phyloP scores from a whole-genome alignment of 1,139 yeast species.

The Blastobotrys arbuscula region DNA sequence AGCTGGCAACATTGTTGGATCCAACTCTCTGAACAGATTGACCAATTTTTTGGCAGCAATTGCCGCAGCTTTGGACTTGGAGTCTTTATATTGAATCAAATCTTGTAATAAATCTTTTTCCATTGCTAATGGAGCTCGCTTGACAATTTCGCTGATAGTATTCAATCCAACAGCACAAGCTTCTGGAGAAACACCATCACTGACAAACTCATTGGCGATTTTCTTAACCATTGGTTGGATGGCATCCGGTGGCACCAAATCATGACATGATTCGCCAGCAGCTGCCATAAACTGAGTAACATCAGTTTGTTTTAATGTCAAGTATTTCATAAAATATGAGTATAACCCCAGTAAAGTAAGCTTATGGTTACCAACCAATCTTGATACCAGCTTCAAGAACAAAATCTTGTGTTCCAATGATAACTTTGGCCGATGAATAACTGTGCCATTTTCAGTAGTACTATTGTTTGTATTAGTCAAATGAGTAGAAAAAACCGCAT shows the following conservation, averaged over 20 bases:
- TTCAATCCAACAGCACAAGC: conserved; percentile 97
- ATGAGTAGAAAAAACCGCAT: conserved; percentile 65
- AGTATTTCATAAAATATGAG: conserved; percentile 77
- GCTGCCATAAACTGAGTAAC: conserved; percentile 98
- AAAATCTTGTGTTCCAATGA: conserved; percentile 84
- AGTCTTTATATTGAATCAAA: conserved; percentile 81
- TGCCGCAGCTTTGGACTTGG: conserved; percentile 87
- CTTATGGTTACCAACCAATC: conserved; percentile 92
- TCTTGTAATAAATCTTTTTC: conserved; percentile 84
- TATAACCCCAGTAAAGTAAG: conserved; percentile 83
- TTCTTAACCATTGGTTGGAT: conserved; percentile 75
- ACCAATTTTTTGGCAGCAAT: conserved; percentile 93
- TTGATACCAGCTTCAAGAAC: conserved; percentile 77
- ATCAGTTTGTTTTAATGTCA: conserved; percentile 89
- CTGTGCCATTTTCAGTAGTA: conserved; percentile 10
- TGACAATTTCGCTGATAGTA: conserved; percentile 84
- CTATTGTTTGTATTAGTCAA: conserved; percentile 52
- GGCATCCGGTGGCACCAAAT: conserved; percentile 92
- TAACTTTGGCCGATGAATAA: conserved; percentile 40
- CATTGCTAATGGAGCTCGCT: conserved; percentile 92
- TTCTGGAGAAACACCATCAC: conserved; percentile 97
- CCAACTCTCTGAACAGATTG: conserved; percentile 81
- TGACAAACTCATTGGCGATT: conserved; percentile 94
- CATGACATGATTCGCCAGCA: conserved; percentile 93
- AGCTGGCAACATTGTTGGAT: conserved; percentile 87